Evolutionary conservation across 768 basidiomycete species (phyloP), one percentile per base, ranked within the genome.

Genomic region (Mycena kentingensis): DNA sequence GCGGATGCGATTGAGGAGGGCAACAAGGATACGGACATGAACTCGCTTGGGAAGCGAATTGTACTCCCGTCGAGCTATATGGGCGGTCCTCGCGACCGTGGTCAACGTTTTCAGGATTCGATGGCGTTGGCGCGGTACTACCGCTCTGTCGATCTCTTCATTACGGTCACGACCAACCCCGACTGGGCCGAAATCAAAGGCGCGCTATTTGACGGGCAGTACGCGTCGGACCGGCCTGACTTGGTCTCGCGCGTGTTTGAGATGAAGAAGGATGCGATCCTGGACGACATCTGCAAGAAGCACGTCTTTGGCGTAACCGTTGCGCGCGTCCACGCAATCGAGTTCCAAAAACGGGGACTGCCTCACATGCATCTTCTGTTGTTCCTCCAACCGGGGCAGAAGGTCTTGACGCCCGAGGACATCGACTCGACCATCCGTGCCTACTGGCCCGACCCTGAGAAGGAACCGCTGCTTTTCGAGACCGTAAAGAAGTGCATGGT

Each of bases 161-260:
- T 83, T 0, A 84, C 79, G 0, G 72, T 82, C 66, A 83, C 79
- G 6, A 65, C 69, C 8, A 84, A 82, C 67, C 76, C 77, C 1
- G 39, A 61, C 0, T 83, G 81, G 82, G 59, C 59, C 2, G 80
- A 83, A 41, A 77, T 83, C 18, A 37, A 50, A 0, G 31, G 62
- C 0, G 70, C 70, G 43, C 67, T 83, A 0, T 54, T 76, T 0
- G 68, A 70, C 24, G 67, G 67, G 0, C 76, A 80, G 42, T 66
- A 63, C 0, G 51, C 73, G 10, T 57, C 67, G 11, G 78, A 81
- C 51, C 62, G 75, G 0, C 82, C 82, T 25, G 80, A 83, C 46
- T 52, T 83, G 39, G 71, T 82, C 0, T 63, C 74, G 1, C 56
- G 73, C 0, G 77, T 83, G 0, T 83, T 83, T 52, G 22, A 73